Base-by-base conservation (phyloP, 345 rosid species). In the Anacardium occidentale region DNA sequence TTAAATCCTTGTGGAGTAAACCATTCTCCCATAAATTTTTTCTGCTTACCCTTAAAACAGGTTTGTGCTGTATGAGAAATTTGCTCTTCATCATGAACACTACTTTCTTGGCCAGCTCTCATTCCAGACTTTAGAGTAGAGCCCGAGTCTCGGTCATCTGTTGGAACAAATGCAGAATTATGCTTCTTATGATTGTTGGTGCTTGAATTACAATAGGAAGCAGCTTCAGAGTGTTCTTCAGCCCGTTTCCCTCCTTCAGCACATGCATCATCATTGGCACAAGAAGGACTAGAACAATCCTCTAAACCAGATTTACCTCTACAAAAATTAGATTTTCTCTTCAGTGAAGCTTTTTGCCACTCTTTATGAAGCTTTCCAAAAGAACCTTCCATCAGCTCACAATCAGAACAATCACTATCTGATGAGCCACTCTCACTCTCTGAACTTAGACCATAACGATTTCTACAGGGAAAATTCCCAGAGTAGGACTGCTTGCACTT, bases 301-400 rank as follows among this genome's bases (percentile, higher is more conserved):
- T 73, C 78, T 25, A 22, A 40, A 71, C 59, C 82, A 76, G 66
- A 68, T 40, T 75, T 76, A 54, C 64, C 76, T 73, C 78, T 73
- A 76, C 68, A 55, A 62, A 45, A 2, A 75, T 76, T 73, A 52
- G 70, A 80, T 76, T 56, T 85, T 72, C 82, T 89, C 62, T 68
- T 84, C 9, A 63, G 72, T 20, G 15, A 84, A 22, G 89, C 90
- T 74, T 83, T 85, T 78, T 86, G 89, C 97, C 97, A 91, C 68
- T 82, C 81, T 75, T 89, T 84, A 20, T 80, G 89, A 22, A 91
- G 76, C 75, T 85, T 79, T 56, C 83, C 79, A 24, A n/a, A 62
- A 72, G 92, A 82, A 71, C 79, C 89, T 71, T 89, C 94, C 71
- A 93, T 77, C 42, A 89, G 76, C 77, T 89, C 94, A 82, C 89